Evolutionary conservation across 495 filamentous ascomycete genomes (phyloP), one percentile per base, ranked within the genome.

Genomic region (Penicillium daleae): DNA sequence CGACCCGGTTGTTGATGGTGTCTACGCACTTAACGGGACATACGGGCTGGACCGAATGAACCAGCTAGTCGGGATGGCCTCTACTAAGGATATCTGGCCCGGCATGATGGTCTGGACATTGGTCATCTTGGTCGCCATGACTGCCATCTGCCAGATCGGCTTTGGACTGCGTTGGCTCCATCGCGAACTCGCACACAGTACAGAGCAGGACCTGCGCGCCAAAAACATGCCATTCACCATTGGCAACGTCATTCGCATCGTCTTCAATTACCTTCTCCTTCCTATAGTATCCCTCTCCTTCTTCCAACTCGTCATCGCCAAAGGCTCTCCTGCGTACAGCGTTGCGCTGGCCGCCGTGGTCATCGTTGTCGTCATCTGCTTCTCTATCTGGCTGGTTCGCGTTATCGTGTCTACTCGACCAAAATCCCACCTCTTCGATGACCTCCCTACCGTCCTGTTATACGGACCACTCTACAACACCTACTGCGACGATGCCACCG

Each of bases 391-490:
- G 88, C 83, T 94, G 1, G 83, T 93, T 39, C 87, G 87, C 67
- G 78, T 94, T 37, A 93, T 97, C 67, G 85, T 87, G 31, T 87
- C 81, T 24, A 93, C 92, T 4, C 87, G 91, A 61, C 95, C 95
- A 0, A 88, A 90, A 46, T 87, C 92, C 15, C 88, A 89, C 64
- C 83, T 99, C 22, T 99, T 96, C 70, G 95, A 99, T 72, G 92
- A 97, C 74, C 83, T 98, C 50, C 85, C 91, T 9, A 97, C 92
- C 0, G 89, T 97, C 10, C 83, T 99, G 13, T 81, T 92, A 2
- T 98, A 97, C 69, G 95, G 95, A 5, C 92, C 95, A 4, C 82
- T 99, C n/a, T 99, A 98, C 79, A 99, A 99, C 75, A 99, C 96
- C 2, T 97, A 94, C 71, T 88, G 85, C 19, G 93, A 94, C 32